Evolutionary conservation across 2,329 filamentous ascomycete species (phyloP).

Genomic region (Neopestalotiopsis rosae): DNA sequence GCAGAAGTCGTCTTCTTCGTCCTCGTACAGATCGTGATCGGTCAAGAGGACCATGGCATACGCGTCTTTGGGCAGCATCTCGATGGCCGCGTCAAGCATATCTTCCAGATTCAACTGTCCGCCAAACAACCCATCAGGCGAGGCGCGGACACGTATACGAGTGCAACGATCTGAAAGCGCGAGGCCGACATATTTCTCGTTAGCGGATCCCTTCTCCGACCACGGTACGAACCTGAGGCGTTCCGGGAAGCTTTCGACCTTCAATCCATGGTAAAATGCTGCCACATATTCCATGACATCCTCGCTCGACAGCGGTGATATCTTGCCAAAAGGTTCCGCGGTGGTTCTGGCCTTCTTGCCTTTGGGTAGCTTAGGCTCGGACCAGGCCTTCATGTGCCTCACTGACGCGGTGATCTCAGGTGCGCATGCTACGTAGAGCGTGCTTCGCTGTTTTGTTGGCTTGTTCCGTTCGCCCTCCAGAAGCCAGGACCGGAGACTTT

Average conservation of each 20-base stretch:
- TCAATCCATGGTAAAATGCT: constrained; percentile 59
- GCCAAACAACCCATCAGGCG: constrained; percentile 51
- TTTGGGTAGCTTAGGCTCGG: constrained; percentile 28
- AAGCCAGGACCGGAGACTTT: constrained; percentile 59
- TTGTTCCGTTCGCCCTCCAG: constrained; percentile 51
- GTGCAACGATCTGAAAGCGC: constrained; percentile 39
- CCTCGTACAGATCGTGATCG: constrained; percentile 69
- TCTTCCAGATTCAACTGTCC: constrained; percentile 66
- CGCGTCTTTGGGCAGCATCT: constrained; percentile 60
- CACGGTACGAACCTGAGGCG: constrained; percentile 54
- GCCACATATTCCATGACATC: constrained; percentile 43
- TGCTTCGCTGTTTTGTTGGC: constrained; percentile 49
- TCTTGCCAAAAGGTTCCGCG: background rate
- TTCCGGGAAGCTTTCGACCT: constrained; percentile 48
- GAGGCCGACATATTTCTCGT: constrained; percentile 51
- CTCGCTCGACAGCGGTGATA: constrained; percentile 30
- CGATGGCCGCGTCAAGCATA: constrained; percentile 61
- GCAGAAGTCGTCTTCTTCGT: constrained; percentile 69
- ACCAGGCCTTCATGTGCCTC: constrained; percentile 49
- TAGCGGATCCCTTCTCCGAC: constrained; percentile 36
- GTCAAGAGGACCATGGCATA: constrained; percentile 63
- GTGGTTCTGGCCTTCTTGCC: background rate
- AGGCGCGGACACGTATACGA: constrained; percentile 56
- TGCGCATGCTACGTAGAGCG: constrained; percentile 58
- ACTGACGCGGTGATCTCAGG: constrained; percentile 46